Percentiles rank a stretch among this genome's conserved stretches.
phyloP scores from a whole-genome alignment of 2,329 filamentous ascomycete genomes.

The Penicillium sp. region DNA sequence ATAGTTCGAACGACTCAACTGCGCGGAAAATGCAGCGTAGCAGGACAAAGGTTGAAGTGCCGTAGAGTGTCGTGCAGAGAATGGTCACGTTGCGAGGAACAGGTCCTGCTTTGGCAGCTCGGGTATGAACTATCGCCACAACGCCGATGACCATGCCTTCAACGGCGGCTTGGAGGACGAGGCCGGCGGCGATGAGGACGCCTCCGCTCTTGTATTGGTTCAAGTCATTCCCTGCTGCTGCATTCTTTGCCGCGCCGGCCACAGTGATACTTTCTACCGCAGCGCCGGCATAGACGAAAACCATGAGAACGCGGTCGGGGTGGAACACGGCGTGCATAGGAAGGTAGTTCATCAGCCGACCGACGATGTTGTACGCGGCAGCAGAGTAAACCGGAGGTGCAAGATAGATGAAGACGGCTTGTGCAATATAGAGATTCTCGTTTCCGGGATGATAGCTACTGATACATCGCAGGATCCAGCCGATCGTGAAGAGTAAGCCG shows the following conservation, averaged over 20 bases:
- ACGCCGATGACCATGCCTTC: conserved; percentile 32
- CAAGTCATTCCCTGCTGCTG: conserved; percentile 22
- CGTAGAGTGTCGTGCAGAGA: conserved; percentile 39
- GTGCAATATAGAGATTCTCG: conserved; percentile 36
- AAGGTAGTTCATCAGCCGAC: conserved; percentile 40
- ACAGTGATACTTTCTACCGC: conserved; percentile 37
- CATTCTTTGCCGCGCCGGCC: conserved; percentile 30
- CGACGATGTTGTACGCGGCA: conserved; percentile 40
- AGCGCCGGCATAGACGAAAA: conserved; percentile 41
- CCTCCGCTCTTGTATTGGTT: conserved; percentile 25
- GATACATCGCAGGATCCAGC: conserved; percentile 38
- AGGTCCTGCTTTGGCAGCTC: conserved; percentile 26
- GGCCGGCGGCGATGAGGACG: conserved; percentile 28
- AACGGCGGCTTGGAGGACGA: conserved; percentile 35
- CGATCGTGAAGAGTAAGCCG: conserved; percentile 38
- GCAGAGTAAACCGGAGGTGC: conserved; percentile 43
- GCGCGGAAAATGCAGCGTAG: conserved; percentile 41
- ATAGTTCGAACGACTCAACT: conserved; percentile 34
- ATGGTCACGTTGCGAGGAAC: conserved; percentile 32
- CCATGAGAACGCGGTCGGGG: conserved; percentile 36
- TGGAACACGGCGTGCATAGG: conserved; percentile 42
- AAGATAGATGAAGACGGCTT: conserved; percentile 35
- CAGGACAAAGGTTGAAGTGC: conserved; percentile 36
- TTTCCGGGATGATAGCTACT: conserved; percentile 33
- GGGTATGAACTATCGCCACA: conserved; percentile 30